Base-by-base conservation (phyloP, 768 basidiomycete genomes). In the Rhodotorula paludigena region DNA sequence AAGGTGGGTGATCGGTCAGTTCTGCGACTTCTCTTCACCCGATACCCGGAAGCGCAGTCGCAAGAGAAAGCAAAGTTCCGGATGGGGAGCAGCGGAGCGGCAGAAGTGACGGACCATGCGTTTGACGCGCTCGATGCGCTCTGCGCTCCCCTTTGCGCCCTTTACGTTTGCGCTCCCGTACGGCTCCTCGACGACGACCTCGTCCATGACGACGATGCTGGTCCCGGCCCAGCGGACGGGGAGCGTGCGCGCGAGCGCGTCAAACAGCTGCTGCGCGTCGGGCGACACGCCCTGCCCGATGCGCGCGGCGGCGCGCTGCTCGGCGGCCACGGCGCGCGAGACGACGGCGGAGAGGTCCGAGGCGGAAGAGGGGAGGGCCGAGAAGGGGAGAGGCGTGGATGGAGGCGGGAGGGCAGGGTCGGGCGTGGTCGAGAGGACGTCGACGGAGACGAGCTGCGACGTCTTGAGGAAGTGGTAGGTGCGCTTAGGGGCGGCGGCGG, bases 191-290 rank as follows among this genome's bases (percentile, higher is more conserved):
- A 74, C 60, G 15, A 74, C 54, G 20, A 74, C 71, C 63, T 74
- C 74, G 32, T 74, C 74, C 51, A 74, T n/a, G 2, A 74, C 74
- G 32, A 74, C 67, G 49, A 72, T 72, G 32, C 49, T 41, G 32
- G 30, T 23, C 3, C 56, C 65, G 3, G 51, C 51, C 74, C 74
- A 74, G 21, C 74, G 39, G 2, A 70, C 68, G 10, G 71, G 69
- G 36, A 74, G 35, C 49, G 74, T 74, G 54, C 63, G 66, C 0
- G 51, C 60, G 42, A 74, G 32, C 28, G 57, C 61, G 45, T 74
- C 74, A 32, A 57, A 74, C 23, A 74, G 51, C 30, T 28, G 51
- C 56, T 73, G 67, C 33, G 60, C 61, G 28, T 71, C 62, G n/a
- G 45, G 28, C 5, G 36, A 42, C 14, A 61, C 57, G 25, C 69